Evolutionary conservation across 2,329 filamentous ascomycete species (phyloP), one percentile per base, ranked within the genome.

Genomic region (Hortaea werneckii): DNA sequence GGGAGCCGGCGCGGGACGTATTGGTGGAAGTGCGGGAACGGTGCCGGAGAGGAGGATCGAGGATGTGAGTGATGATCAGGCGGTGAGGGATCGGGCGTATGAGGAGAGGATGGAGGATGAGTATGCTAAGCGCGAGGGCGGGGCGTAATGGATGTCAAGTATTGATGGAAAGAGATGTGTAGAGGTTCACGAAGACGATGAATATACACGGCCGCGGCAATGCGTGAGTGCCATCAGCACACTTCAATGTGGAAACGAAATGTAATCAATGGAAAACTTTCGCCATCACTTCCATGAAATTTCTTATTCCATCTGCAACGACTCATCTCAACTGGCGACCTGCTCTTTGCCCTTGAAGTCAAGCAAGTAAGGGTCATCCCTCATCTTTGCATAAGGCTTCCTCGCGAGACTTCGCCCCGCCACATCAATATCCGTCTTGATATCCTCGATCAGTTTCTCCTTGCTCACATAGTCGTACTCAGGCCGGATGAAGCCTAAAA

Each of bases 391-490:
- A 65, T 81, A 98, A 26, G 65, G 74, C 29, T 75, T 67, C 52
- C 92, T 72, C 43, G 68, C 75, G 59, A 98, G 68, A 68, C 87
- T 92, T 58, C 73, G 70, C 55, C 75, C 74, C 38, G 88, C 84
- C 45, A 96, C 89, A 57, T 85, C 78, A 59, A 92, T 94, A 71
- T 96, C 92, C 55, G 83, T 77, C 61, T 78, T 78, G 62, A 98
- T 98, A 69, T 98, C 92, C 57, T 83, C 78, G 39, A 96, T 79
- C 61, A 96, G 72, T 30, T 82, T 84, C 52, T 95, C 89, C 56
- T 87, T 74, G 51, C 78, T 83, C 49, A 82, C 79, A 68, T 98
- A 98, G 70, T 96, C 87, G 62, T 78, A 82, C 68, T 96, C 92
- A 6, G 87, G 83, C 44, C 92, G 77, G 51, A 98, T 88, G 65